Percentiles rank a stretch among this genome's conserved stretches.
These are phyloP conservation scores for Dioszegia aurantiaca DNA, from an alignment of 768 basidiomycete genomes.

Conservation along the genomic window DNA sequence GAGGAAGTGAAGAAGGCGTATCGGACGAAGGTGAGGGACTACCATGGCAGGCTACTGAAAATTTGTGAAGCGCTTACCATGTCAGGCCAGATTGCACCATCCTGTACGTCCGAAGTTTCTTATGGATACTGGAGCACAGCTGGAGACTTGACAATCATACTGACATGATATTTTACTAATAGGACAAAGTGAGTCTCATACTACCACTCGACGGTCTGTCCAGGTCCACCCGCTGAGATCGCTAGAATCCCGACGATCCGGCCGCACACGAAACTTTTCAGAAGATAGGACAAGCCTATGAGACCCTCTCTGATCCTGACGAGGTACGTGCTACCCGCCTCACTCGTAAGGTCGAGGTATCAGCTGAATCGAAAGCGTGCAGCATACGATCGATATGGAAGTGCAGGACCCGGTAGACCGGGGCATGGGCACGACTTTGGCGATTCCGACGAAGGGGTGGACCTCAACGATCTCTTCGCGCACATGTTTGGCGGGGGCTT, in stretches of 20 bases:
- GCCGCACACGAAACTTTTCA: conserved; percentile 79
- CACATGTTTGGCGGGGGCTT: conserved; percentile 52
- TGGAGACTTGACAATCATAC: neutral
- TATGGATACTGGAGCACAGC: conserved; percentile 8
- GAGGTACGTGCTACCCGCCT: conserved; percentile 21
- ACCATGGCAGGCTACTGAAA: neutral
- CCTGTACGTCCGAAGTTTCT: conserved; percentile 31
- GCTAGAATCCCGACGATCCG: conserved; percentile 82
- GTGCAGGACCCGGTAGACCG: conserved; percentile 28
- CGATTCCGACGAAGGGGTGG: no score
- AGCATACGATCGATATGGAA: conserved; percentile 45
- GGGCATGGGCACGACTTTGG: conserved; percentile 54
- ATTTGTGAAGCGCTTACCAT: neutral
- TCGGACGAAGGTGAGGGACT: conserved; percentile 69
- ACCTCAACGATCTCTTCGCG: conserved; percentile 52
- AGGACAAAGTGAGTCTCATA: conserved; percentile 65
- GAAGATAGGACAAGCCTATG: conserved; percentile 75
- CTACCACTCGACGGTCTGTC: neutral
- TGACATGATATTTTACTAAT: neutral
- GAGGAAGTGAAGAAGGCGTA: conserved; percentile 93
- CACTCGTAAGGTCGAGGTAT: neutral
- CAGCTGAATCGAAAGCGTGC: conserved; percentile 29
- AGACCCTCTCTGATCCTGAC: conserved; percentile 44
- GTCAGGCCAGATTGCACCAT: conserved; percentile 62
- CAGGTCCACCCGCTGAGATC: neutral